These are phyloP conservation scores for Trichocomaceae sp. DNA, from an alignment of 2,329 filamentous ascomycete species.

Conservation along the genomic window DNA sequence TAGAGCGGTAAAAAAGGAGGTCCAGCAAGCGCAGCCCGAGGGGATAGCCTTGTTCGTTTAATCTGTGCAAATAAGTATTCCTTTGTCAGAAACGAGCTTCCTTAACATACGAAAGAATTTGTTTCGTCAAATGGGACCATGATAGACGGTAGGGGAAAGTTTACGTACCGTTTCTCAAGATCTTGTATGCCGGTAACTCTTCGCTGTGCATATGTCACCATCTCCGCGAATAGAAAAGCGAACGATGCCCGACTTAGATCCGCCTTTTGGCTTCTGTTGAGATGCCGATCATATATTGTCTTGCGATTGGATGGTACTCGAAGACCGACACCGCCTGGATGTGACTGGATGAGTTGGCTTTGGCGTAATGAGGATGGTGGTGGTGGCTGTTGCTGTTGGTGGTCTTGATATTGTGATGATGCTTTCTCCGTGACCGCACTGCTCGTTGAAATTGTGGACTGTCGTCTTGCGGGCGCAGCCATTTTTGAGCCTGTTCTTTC, in stretches of 20 bases:
- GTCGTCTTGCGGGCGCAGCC: slow-evolving; percentile 12
- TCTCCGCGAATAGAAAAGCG: slow-evolving; percentile 91
- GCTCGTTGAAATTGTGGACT: slow-evolving; percentile 21
- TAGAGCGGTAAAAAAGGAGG: slow-evolving; percentile 80
- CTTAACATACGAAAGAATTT: background rate
- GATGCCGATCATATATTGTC: slow-evolving; percentile 93
- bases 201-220: slow-evolving; percentile 90
- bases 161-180: slow-evolving; percentile 70
- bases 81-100: background rate
- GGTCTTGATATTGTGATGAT: slow-evolving; percentile 12
- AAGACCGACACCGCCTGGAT: slow-evolving; percentile 48
- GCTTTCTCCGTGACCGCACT: slow-evolving; percentile 17
- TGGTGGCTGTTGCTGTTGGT: slow-evolving; percentile 17
- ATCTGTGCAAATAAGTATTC: slow-evolving; percentile 44
- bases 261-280: slow-evolving; percentile 80
- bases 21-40: slow-evolving; percentile 92
- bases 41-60: slow-evolving; percentile 87
- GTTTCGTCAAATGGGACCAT: background rate
- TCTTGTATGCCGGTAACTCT: slow-evolving; percentile 89
- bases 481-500: background rate
- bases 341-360: slow-evolving; percentile 43
- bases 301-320: slow-evolving; percentile 89
- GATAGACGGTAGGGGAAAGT: background rate
- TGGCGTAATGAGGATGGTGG: slow-evolving; percentile 28
- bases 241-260: slow-evolving; percentile 92